Evolutionary conservation across 257 asterid genomes (phyloP).

Genomic region (Solanum etuberosum): DNA sequence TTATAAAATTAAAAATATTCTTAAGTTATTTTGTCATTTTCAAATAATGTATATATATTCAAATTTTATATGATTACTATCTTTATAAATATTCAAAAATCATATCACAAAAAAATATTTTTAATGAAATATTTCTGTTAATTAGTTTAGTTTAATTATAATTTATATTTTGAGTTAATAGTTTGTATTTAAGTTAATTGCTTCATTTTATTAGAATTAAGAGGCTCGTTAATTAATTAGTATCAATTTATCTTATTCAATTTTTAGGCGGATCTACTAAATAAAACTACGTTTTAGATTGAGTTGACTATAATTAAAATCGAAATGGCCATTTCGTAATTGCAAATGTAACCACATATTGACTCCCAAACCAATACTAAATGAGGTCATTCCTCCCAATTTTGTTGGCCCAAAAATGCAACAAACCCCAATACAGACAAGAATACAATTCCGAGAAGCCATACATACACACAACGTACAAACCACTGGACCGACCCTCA

Average conservation of each 20-base stretch:
- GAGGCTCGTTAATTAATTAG: background rate
- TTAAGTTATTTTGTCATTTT: too few relatives aligned
- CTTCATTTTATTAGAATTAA: too few relatives aligned
- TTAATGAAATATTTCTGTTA: too few relatives aligned
- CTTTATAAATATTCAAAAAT: too few relatives aligned
- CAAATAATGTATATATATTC: too few relatives aligned
- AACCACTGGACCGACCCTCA: background rate
- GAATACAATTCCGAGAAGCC: background rate
- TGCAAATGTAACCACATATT: background rate
- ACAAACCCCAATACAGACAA: background rate
- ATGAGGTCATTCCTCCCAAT: background rate
- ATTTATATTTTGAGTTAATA: too few relatives aligned
- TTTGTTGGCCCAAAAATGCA: background rate
- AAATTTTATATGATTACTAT: too few relatives aligned
- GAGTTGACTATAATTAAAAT: background rate
- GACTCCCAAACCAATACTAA: background rate
- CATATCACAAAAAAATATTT: too few relatives aligned
- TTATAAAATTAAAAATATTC: too few relatives aligned
- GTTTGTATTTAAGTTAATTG: too few relatives aligned
- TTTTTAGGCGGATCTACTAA: background rate
- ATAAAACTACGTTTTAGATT: too few relatives aligned
- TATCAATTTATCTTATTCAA: background rate
- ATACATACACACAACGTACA: background rate
- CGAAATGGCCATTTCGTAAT: background rate
- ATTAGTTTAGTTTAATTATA: too few relatives aligned